Evolutionary conservation across 1,139 yeast genomes (phyloP).

Genomic region (Pichia sp.): DNA sequence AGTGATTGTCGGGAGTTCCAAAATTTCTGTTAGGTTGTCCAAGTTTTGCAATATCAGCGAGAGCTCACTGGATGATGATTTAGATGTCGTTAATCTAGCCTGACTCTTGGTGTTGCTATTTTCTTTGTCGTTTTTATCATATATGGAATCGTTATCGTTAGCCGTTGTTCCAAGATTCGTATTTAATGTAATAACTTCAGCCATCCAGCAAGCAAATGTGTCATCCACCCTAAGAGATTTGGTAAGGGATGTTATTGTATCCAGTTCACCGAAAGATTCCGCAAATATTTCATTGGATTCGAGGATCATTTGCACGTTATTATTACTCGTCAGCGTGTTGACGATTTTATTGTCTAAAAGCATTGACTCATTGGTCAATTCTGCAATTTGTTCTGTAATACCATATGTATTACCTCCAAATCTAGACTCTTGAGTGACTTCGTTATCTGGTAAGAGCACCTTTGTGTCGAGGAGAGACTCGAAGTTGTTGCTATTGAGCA

Average conservation of each 20-base stretch:
- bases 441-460: too few species aligned
- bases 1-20: conserved; percentile 78
- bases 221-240: conserved; percentile 1
- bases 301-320: conserved; percentile 30
- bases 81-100: too few species aligned
- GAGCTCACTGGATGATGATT: conserved; percentile 2
- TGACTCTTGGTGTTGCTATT: background rate
- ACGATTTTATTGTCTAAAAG: conserved; percentile 5
- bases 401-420: background rate
- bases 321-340: background rate
- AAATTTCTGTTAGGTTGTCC: conserved; percentile 65
- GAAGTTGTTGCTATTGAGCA: conserved; percentile 19
- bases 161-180: background rate
- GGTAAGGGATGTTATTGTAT: background rate
- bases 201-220: conserved; percentile 3
- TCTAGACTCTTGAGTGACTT: conserved; percentile 1
- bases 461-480: conserved; percentile 20
- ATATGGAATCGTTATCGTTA: background rate
- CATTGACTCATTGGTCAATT: conserved; percentile 22
- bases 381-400: conserved; percentile 37
- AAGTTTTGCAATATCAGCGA: conserved; percentile 49
- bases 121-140: background rate
- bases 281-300: conserved; percentile 9
- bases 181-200: conserved; percentile 1
- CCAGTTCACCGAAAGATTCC: conserved; percentile 5